Base-by-base conservation (phyloP, 768 basidiomycete species). In the Calocybe indica region DNA sequence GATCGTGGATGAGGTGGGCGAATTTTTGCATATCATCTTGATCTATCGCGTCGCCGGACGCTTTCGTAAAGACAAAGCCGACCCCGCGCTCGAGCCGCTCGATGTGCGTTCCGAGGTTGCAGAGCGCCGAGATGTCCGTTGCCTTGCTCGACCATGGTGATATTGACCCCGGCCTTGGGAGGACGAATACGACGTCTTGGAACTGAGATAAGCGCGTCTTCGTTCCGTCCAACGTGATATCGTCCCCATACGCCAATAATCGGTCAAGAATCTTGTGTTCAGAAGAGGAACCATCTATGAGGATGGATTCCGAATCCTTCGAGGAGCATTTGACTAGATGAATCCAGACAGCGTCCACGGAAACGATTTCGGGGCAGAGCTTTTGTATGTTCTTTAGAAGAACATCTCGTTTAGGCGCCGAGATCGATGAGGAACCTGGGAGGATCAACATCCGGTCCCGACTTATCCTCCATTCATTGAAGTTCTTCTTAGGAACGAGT, bases 141-240 rank as follows among this genome's bases (percentile, higher is more conserved):
- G 96, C 95, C 68, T 99, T 99, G 66, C 90, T 95, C 5, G 95
- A 97, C 96, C 96, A 99, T 2, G 96, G 94, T 4, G 95, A 97
- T 58, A 98, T 86, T 3, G 94, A 93, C 3, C 95, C 94, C 6
- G 82, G 75, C 49, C 94, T 72, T 8, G 94, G 94, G 5, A 88
- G 69, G 36, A 96, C 82, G 61, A 82, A 95, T 37, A 82, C 67
- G 8, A 83, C 68, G 42, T 79, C 78, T 28, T 52, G 54, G 7
- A 60, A 60, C 12, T 60, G 58, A 43, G 71, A 57, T n/a, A 70
- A 59, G 28, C 64, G 58, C 14, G 61, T 52, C 8, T 61, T 52
- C 0, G 83, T 83, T 6, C 56, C 64, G 3, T 70, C 61, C 3
- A 82, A 63, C 3, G 75, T 69, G 51, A 79, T 66, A 62, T 88